Evolutionary conservation across 1,284 basidiomycete genomes (phyloP).

Genomic region (Ganoderma sinense): DNA sequence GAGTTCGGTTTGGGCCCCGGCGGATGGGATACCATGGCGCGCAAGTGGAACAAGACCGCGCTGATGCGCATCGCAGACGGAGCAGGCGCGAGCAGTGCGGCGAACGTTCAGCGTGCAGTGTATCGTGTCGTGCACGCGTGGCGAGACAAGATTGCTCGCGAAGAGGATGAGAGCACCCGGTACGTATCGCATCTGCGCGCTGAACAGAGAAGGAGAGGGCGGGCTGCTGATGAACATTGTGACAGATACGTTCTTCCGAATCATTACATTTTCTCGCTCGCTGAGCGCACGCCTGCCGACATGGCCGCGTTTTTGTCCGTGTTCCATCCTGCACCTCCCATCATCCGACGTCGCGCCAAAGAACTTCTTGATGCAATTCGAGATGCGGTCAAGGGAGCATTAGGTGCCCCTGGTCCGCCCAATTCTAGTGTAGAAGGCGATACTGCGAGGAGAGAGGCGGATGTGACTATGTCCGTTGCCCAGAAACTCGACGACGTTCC

Average conservation of each 20-base stretch:
- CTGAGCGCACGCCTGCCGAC: constrained; percentile 70
- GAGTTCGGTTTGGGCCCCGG: constrained; percentile 68
- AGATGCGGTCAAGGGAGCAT: constrained; percentile 50
- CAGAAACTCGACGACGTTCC: background rate
- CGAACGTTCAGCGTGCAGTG: constrained; percentile 56
- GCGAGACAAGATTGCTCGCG: constrained; percentile 84
- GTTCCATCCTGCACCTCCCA: constrained; percentile 65
- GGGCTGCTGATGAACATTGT: background rate
- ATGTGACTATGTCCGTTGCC: background rate
- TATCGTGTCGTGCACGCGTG: constrained; percentile 84
- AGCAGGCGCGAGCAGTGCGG: constrained; percentile 22
- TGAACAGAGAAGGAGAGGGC: constrained; percentile 12
- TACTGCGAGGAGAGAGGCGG: constrained; percentile 5
- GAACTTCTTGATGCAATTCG: constrained; percentile 71
- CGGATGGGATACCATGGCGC: constrained; percentile 83
- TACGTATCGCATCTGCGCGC: constrained; percentile 46
- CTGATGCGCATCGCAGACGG: constrained; percentile 46
- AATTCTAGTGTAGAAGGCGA: constrained; percentile 1
- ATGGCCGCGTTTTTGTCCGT: constrained; percentile 62
- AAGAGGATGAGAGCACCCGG: constrained; percentile 89
- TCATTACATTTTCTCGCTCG: constrained; percentile 73
- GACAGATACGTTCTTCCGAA: constrained; percentile 77
- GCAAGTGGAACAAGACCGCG: constrained; percentile 77
- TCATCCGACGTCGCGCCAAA: constrained; percentile 63
- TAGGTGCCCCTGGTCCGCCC: constrained; percentile 23